These are phyloP conservation scores for Claviceps sp. DNA, from an alignment of 2,329 filamentous ascomycete species.

Conservation along the genomic window DNA sequence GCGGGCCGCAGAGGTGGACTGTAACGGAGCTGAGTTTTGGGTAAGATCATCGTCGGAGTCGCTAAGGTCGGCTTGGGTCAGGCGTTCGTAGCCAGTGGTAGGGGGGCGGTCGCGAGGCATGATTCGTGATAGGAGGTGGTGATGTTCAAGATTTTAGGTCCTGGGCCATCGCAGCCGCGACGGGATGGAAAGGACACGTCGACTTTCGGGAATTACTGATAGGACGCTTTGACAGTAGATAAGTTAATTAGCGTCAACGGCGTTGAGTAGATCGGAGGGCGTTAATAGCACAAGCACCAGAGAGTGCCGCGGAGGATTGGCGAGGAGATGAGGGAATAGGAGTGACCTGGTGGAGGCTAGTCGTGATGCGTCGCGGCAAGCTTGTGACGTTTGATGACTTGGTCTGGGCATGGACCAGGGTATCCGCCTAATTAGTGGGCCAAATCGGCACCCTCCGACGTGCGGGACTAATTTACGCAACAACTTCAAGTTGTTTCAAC, in stretches of 20 bases:
- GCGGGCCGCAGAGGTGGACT: constrained; percentile 43
- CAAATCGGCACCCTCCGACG: too few species aligned
- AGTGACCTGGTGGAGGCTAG: background rate
- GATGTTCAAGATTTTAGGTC: background rate
- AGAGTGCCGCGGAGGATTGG: background rate
- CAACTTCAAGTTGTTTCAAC: too few species aligned
- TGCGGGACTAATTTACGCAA: too few species aligned
- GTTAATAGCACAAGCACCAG: background rate
- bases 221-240: too few species aligned
- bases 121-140: constrained; percentile 5
- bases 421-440: too few species aligned
- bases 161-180: constrained; percentile 2
- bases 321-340: background rate
- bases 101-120: constrained; percentile 59
- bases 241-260: too few species aligned
- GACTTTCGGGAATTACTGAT: too few species aligned
- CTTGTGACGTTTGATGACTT: background rate
- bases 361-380: background rate
- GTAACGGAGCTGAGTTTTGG: constrained; percentile 41
- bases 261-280: background rate
- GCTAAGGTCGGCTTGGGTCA: constrained; percentile 69
- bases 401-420: background rate
- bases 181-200: background rate
- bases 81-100: constrained; percentile 72
- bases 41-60: constrained; percentile 54